These are phyloP conservation scores for Yamagishiella unicocca DNA, from an alignment of 139 green algal genomes.

Conservation along the genomic window DNA sequence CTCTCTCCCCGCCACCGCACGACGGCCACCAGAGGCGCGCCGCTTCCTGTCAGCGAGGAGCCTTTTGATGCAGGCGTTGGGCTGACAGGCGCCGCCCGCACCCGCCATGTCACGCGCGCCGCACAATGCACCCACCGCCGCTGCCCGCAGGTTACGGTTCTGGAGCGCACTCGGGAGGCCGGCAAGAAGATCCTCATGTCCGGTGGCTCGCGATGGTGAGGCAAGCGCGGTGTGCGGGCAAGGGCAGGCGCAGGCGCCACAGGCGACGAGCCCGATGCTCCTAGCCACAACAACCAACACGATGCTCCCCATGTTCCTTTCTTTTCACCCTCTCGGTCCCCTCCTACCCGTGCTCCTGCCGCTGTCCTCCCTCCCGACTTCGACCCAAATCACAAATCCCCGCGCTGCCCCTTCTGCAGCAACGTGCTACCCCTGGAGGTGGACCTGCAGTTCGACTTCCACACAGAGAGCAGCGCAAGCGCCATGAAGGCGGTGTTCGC, in stretches of 20 bases:
- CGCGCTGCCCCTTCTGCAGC: constrained; percentile 70
- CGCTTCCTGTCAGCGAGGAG: neutral
- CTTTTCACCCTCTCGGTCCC: too few relatives aligned
- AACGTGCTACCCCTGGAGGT: constrained; percentile 85
- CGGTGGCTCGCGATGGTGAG: constrained; percentile 84
- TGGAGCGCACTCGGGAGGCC: constrained; percentile 83
- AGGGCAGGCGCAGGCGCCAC: too few relatives aligned
- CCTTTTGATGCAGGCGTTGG: neutral
- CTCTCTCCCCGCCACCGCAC: neutral
- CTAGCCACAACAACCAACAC: too few relatives aligned
- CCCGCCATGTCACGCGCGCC: too few relatives aligned
- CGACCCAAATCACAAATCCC: too few relatives aligned
- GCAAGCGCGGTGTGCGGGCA: too few relatives aligned
- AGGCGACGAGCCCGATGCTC: too few relatives aligned
- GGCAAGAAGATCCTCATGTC: constrained; percentile 94
- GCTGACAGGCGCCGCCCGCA: too few relatives aligned
- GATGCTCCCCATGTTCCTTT: too few relatives aligned
- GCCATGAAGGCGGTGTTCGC: constrained; percentile 78
- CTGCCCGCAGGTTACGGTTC: constrained; percentile 73
- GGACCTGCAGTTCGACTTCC: constrained; percentile 79
- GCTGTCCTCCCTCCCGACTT: too few relatives aligned
- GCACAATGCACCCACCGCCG: neutral
- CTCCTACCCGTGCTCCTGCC: too few relatives aligned
- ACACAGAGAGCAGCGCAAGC: constrained; percentile 68
- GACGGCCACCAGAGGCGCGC: neutral